Percentiles rank a stretch among this genome's conserved stretches.
Conservation (phyloP, 2,329 filamentous ascomycete genomes). For the Ophiosphaerella korrae region DNA sequence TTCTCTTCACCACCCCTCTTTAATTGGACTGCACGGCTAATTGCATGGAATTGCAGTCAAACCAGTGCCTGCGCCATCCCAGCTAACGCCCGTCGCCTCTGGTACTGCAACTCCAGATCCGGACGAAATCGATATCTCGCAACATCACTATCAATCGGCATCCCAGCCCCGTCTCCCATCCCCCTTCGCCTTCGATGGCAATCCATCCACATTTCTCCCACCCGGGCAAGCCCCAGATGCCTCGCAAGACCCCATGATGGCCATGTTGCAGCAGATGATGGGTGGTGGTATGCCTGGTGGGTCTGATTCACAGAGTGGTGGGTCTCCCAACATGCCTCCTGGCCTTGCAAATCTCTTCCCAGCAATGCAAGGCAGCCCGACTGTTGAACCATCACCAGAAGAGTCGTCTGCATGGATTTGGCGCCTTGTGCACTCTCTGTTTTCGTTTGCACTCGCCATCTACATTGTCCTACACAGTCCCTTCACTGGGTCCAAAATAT, state of each 20-base stretch:
- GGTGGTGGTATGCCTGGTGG: constrained; percentile 46
- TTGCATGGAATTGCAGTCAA: constrained; percentile 21
- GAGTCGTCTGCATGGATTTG: constrained; percentile 63
- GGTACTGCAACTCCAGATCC: constrained; percentile 58
- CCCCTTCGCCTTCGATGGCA: constrained; percentile 41
- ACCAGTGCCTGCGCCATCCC: constrained; percentile 25
- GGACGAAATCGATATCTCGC: constrained; percentile 79
- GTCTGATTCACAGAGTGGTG: constrained; percentile 27
- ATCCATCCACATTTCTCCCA: constrained; percentile 21
- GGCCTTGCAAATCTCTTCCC: constrained; percentile 52
- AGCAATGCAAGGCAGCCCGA: constrained; percentile 50
- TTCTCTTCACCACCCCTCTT: not conserved
- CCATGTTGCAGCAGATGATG: constrained; percentile 78
- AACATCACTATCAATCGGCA: constrained; percentile 69
- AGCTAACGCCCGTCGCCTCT: constrained; percentile 22
- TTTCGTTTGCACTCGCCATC: constrained; percentile 70
- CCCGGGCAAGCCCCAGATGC: constrained; percentile 27
- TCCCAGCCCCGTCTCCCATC: constrained; percentile 49
- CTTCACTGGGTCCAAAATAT: constrained; percentile 69
- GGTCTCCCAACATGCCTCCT: constrained; percentile 44
- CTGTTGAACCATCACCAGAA: constrained; percentile 42
- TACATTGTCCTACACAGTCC: constrained; percentile 72
- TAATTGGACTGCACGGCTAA: constrained; percentile 21
- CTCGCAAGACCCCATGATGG: constrained; percentile 70
- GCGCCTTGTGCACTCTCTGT: constrained; percentile 74